phyloP scores from a whole-genome alignment of 2,329 filamentous ascomycete species.

The Xylaria sp. region DNA sequence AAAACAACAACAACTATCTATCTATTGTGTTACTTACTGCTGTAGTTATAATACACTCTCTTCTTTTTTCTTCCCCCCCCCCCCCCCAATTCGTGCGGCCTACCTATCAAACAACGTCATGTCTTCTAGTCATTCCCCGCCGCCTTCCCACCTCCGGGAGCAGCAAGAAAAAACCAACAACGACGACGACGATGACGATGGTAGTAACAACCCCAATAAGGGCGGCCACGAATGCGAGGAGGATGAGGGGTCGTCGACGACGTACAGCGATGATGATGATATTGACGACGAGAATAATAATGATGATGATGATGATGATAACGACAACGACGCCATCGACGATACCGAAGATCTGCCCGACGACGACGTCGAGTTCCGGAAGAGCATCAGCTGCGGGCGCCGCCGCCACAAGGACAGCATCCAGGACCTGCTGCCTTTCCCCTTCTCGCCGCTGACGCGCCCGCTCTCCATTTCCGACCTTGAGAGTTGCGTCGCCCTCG shows the following conservation, averaged over 20 bases:
- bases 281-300: background rate
- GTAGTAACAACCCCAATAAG: background rate
- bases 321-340: conserved; percentile 52
- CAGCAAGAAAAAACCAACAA: background rate
- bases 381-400: conserved; percentile 55
- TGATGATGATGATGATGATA: background rate
- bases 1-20: too few relatives aligned
- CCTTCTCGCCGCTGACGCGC: conserved; percentile 78
- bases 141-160: conserved; percentile 10
- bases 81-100: background rate
- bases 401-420: conserved; percentile 48
- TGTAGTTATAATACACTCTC: background rate
- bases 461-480: conserved; percentile 75
- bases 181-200: background rate
- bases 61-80: background rate
- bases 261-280: background rate
- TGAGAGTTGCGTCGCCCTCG: conserved; percentile 67
- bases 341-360: conserved; percentile 56
- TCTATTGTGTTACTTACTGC: background rate
- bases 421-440: conserved; percentile 63
- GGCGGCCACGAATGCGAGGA: background rate
- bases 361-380: conserved; percentile 53
- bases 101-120: conserved; percentile 5
- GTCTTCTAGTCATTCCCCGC: conserved; percentile 8
- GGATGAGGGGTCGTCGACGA: background rate